A percentile compares a stretch with the other conserved stretches of the same genome.
Conservation (phyloP, 148 eudicot genomes). For the Gaultheria prostrata region DNA sequence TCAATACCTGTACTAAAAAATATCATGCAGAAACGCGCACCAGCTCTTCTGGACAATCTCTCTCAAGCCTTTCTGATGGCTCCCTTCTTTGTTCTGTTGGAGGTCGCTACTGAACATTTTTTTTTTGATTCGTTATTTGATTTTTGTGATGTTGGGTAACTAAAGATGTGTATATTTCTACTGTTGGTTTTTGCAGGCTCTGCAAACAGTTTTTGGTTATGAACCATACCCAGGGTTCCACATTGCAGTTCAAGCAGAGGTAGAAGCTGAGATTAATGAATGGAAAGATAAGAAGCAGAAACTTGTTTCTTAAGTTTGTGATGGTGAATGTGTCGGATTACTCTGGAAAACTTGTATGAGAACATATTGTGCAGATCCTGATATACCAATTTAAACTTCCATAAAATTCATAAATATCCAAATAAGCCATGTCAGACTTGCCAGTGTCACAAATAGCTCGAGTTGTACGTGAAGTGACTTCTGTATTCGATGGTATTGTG, state of each 20-base stretch:
- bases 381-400: slow-evolving; percentile 8
- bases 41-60: slow-evolving; percentile 58
- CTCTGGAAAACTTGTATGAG: neutral
- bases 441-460: neutral
- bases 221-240: slow-evolving; percentile 62
- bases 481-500: neutral
- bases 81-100: slow-evolving; percentile 57
- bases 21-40: slow-evolving; percentile 51
- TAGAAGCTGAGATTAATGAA: slow-evolving; percentile 41
- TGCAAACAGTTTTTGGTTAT: slow-evolving; percentile 39
- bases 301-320: slow-evolving; percentile 32
- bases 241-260: slow-evolving; percentile 35
- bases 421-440: neutral
- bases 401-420: neutral
- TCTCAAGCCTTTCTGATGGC: slow-evolving; percentile 60
- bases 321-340: neutral
- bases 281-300: slow-evolving; percentile 55
- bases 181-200: slow-evolving; percentile 35
- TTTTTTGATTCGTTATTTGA: neutral
- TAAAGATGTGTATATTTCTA: neutral
- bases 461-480: neutral
- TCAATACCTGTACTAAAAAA: neutral
- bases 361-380: neutral
- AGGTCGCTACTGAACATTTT: slow-evolving; percentile 31
- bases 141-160: neutral